phyloP scores from a whole-genome alignment of 2,329 filamentous ascomycete genomes.

The Simplicillium sp. region DNA sequence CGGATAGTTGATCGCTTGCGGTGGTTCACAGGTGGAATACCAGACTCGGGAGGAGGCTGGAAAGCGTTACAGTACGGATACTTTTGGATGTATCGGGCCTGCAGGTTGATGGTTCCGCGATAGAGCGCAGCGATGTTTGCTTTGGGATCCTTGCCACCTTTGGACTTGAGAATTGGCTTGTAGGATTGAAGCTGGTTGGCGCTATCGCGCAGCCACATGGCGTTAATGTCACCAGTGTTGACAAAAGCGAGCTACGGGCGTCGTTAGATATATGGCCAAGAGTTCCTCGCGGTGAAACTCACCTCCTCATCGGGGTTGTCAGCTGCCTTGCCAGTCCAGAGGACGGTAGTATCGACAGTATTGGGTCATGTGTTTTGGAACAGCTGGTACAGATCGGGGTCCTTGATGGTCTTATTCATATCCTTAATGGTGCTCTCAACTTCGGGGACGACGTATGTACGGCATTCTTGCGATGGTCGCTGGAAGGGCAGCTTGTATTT shows the following conservation, averaged over 20 bases:
- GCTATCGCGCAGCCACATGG: constrained; percentile 88
- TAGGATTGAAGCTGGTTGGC: constrained; percentile 73
- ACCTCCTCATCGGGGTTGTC: constrained; percentile 51
- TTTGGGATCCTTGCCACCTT: constrained; percentile 24
- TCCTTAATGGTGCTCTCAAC: constrained; percentile 69
- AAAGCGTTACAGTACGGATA: constrained; percentile 91
- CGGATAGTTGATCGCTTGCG: constrained; percentile 10
- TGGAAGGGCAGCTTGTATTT: constrained; percentile 70
- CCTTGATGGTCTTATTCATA: constrained; percentile 59
- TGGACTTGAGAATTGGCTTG: constrained; percentile 49
- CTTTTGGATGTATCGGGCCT: constrained; percentile 58
- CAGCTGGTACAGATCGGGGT: constrained; percentile 64
- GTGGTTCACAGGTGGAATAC: constrained; percentile 14
- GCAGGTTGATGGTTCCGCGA: constrained; percentile 68
- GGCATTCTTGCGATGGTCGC: constrained; percentile 64
- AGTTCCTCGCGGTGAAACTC: constrained; percentile 1
- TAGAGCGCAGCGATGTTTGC: constrained; percentile 52
- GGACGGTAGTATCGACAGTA: constrained; percentile 63
- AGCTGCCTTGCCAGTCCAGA: constrained; percentile 53
- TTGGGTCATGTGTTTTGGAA: constrained; percentile 69
- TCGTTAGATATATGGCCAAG: not conserved
- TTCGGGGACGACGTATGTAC: constrained; percentile 67
- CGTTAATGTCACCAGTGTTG: constrained; percentile 82
- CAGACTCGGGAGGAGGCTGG: constrained; percentile 71
- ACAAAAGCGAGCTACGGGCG: constrained; percentile 57